phyloP scores from a whole-genome alignment of 805 yeast species.

The Nakazawaea holstii region DNA sequence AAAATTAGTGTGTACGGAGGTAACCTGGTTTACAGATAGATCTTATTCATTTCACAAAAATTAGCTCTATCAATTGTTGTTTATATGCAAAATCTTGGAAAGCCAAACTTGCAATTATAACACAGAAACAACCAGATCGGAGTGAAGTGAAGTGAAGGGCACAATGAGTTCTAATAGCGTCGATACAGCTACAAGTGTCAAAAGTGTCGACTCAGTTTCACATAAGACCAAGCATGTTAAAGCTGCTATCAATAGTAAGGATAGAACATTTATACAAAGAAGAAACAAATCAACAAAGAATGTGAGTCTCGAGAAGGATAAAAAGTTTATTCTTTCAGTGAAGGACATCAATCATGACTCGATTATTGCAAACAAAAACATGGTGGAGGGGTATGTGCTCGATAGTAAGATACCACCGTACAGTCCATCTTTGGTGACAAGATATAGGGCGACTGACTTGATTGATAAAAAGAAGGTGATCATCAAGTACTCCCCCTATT shows the following conservation, averaged over 20 bases:
- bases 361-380: conserved; percentile 4
- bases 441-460: conserved; percentile 4
- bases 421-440: not conserved
- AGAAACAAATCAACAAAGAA: not conserved
- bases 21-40: no score
- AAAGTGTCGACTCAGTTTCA: not conserved
- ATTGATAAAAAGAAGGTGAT: not conserved
- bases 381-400: conserved; percentile 7
- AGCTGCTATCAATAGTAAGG: not conserved
- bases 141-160: no score
- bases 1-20: no score
- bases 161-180: no score
- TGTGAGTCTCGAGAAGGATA: not conserved
- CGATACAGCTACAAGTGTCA: not conserved
- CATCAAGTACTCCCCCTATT: conserved; percentile 5
- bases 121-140: no score
- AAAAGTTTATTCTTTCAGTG: not conserved
- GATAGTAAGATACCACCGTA: conserved; percentile 4
- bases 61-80: no score
- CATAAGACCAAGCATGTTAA: not conserved
- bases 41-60: no score
- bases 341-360: conserved; percentile 6
- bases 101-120: no score
- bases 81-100: no score
- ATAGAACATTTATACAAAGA: conserved; percentile 1